Conservation (phyloP, 768 basidiomycete species). For the Postia placenta region DNA sequence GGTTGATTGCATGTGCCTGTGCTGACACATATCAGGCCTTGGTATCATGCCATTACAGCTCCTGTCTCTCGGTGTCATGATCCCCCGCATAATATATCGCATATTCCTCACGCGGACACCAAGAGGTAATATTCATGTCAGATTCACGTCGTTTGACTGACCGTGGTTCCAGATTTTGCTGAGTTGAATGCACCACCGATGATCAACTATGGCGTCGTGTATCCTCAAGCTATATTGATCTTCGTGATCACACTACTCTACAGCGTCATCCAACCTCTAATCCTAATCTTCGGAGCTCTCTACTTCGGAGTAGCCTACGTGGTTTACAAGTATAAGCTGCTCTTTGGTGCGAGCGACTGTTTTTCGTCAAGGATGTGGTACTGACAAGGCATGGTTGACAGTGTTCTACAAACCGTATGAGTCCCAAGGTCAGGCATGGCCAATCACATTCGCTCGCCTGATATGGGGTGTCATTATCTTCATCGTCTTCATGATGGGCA, state of each 20-base stretch:
- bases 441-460: conserved; percentile 86
- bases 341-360: conserved; percentile 69
- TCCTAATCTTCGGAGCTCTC: conserved; percentile 89
- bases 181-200: conserved; percentile 96
- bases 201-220: conserved; percentile 97
- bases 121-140: conserved; percentile 63
- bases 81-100: conserved; percentile 71
- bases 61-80: conserved; percentile 83
- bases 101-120: conserved; percentile 85
- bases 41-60: conserved; percentile 96
- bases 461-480: conserved; percentile 92
- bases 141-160: neutral
- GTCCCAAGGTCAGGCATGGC: conserved; percentile 96
- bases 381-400: conserved; percentile 28
- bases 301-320: conserved; percentile 97
- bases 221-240: conserved; percentile 93
- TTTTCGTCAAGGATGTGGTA: neutral
- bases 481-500: conserved; percentile 94
- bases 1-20: neutral
- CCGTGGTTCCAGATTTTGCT: conserved; percentile 64
- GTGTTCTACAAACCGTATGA: conserved; percentile 99
- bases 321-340: conserved; percentile 96
- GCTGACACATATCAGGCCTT: conserved; percentile 43
- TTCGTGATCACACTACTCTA: conserved; percentile 94
- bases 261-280: conserved; percentile 92